These are phyloP conservation scores for Populus euphratica DNA, from an alignment of 345 rosid species.

Conservation along the genomic window DNA sequence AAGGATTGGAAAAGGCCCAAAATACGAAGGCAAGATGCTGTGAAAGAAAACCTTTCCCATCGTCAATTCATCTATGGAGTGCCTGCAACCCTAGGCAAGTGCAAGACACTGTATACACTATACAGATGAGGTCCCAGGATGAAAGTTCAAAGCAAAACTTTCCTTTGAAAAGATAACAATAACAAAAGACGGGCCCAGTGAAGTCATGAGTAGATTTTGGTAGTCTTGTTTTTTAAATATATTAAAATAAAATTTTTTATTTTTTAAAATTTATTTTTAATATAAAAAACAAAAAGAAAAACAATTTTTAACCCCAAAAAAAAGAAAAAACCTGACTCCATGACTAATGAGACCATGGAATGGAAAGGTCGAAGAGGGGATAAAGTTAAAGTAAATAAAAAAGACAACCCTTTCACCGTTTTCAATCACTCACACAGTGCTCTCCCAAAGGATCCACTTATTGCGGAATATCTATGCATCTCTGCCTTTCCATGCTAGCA, in stretches of 20 bases:
- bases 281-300: no score
- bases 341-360: not conserved
- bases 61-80: not conserved
- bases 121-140: not conserved
- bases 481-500: not conserved
- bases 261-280: no score
- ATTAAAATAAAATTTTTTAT: no score
- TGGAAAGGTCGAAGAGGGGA: slow-evolving; percentile 4
- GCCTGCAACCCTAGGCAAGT: not conserved
- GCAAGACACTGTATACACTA: not conserved
- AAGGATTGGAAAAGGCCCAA: not conserved
- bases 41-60: not conserved
- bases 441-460: slow-evolving; percentile 23
- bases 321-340: no score
- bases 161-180: not conserved
- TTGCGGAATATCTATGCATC: slow-evolving; percentile 22
- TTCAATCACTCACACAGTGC: slow-evolving; percentile 6
- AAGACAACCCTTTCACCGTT: slow-evolving; percentile 33
- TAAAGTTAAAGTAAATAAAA: not conserved
- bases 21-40: not conserved
- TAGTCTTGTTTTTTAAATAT: no score
- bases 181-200: slow-evolving; percentile 1
- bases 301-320: no score
- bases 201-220: no score
- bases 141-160: not conserved